These are phyloP conservation scores for Nothomitra cinnamomea DNA, from an alignment of 2,329 filamentous ascomycete species.

Conservation along the genomic window DNA sequence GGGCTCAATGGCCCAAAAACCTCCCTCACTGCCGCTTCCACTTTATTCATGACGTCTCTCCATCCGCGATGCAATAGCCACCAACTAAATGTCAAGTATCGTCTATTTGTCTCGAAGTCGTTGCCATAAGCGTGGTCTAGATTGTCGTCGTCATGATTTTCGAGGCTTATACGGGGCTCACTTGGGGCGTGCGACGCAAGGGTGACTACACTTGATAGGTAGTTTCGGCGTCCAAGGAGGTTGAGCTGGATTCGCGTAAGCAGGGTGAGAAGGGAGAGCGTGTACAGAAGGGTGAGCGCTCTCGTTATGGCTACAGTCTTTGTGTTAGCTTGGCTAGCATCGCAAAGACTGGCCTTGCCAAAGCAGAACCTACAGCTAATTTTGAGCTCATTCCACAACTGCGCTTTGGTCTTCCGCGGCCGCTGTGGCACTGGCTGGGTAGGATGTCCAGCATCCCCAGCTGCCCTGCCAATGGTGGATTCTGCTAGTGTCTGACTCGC, in stretches of 20 bases:
- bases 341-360: neutral
- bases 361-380: conserved; percentile 58
- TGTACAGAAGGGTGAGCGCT: conserved; percentile 84
- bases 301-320: conserved; percentile 58
- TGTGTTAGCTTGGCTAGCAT: conserved; percentile 8
- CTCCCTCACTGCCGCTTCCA: conserved; percentile 72
- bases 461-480: conserved; percentile 28
- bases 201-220: conserved; percentile 86
- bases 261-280: conserved; percentile 71
- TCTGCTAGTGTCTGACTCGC: conserved; percentile 56
- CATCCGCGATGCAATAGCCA: conserved; percentile 90
- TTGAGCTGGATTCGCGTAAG: conserved; percentile 93
- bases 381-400: conserved; percentile 94
- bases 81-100: conserved; percentile 94
- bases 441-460: conserved; percentile 13
- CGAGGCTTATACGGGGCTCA: conserved; percentile 63
- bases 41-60: conserved; percentile 62
- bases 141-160: conserved; percentile 85
- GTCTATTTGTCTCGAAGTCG: conserved; percentile 90
- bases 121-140: conserved; percentile 68
- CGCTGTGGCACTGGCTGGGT: conserved; percentile 18
- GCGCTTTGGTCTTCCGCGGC: conserved; percentile 55
- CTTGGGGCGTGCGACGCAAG: conserved; percentile 61
- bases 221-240: conserved; percentile 84
- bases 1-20: conserved; percentile 83